A percentile compares a stretch with the other conserved stretches of the same genome.
phyloP scores from a whole-genome alignment of 345 rosid species.

The Salix suchowensis region DNA sequence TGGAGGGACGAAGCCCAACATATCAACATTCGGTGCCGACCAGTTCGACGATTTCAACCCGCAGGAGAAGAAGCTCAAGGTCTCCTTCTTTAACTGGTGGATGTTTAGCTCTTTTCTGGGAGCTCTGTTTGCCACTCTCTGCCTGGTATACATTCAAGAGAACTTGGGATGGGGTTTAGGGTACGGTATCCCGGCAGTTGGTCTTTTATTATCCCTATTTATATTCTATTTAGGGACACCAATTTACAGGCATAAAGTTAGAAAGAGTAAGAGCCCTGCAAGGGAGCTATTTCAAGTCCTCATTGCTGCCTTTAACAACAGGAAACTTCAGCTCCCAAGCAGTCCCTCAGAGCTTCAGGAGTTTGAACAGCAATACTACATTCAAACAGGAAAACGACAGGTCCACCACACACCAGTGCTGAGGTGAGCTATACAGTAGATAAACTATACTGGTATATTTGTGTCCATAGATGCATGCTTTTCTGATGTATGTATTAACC shows the following conservation, averaged over 20 bases:
- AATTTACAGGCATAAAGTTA: conserved; percentile 64
- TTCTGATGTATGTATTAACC: too few species aligned
- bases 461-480: too few species aligned
- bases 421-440: conserved; percentile 36
- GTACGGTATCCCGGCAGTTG: conserved; percentile 74
- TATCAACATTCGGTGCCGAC: conserved; percentile 94
- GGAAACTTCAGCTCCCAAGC: conserved; percentile 51
- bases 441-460: not conserved
- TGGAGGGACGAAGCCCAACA: conserved; percentile 89
- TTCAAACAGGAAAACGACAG: conserved; percentile 52
- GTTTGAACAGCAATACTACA: conserved; percentile 47
- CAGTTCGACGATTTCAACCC: conserved; percentile 71
- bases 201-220: conserved; percentile 57
- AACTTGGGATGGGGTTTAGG: conserved; percentile 89
- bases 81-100: conserved; percentile 96
- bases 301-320: conserved; percentile 48
- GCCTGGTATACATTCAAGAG: conserved; percentile 87
- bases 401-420: conserved; percentile 58
- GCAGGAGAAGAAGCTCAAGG: conserved; percentile 58
- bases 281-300: conserved; percentile 55
- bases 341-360: conserved; percentile 57
- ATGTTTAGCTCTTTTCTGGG: conserved; percentile 86
- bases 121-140: conserved; percentile 64
- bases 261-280: conserved; percentile 58
- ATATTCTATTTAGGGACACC: conserved; percentile 83